Percentiles rank a stretch among this genome's conserved stretches.
These are phyloP conservation scores for Exophiala sp. DNA, from an alignment of 2,329 filamentous ascomycete genomes.

Conservation along the genomic window DNA sequence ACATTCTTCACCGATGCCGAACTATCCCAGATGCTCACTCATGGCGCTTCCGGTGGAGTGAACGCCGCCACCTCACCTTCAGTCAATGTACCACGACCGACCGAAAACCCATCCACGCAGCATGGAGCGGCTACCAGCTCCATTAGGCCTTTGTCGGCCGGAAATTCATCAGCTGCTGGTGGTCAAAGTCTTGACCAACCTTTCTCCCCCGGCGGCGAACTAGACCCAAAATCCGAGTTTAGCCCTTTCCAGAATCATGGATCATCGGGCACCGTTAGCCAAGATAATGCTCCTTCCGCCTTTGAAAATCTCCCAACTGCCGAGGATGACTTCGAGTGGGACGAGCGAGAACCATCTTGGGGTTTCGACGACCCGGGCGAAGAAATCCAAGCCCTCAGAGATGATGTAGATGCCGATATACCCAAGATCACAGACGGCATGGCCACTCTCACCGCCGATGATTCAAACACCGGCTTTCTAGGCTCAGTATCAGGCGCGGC, in stretches of 20 bases:
- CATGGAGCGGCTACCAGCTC: not conserved
- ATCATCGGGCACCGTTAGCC: not conserved
- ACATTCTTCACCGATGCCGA: conserved; percentile 21
- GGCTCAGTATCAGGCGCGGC: conserved; percentile 22
- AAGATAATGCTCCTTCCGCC: conserved; percentile 3
- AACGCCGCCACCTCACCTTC: not conserved
- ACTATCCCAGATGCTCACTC: conserved; percentile 19
- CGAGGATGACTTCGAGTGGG: conserved; percentile 26
- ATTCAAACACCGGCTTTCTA: conserved; percentile 22
- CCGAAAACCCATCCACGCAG: not conserved
- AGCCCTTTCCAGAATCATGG: conserved; percentile 5
- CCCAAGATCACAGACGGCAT: conserved; percentile 23
- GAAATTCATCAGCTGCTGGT: not conserved
- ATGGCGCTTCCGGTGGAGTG: conserved; percentile 11
- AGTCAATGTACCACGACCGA: not conserved
- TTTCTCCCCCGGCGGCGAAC: conserved; percentile 1
- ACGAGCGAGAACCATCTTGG: conserved; percentile 22
- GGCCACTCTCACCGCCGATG: conserved; percentile 22
- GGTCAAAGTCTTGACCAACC: not conserved
- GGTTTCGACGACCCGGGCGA: conserved; percentile 8
- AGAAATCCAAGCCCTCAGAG: not conserved
- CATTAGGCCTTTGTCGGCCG: not conserved
- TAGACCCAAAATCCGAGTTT: conserved; percentile 11
- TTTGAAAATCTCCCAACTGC: conserved; percentile 18
- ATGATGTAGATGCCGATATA: conserved; percentile 12